Evolutionary conservation across 1,284 basidiomycete genomes (phyloP), one percentile per base, ranked within the genome.

Genomic region (Inonotus hispidus): DNA sequence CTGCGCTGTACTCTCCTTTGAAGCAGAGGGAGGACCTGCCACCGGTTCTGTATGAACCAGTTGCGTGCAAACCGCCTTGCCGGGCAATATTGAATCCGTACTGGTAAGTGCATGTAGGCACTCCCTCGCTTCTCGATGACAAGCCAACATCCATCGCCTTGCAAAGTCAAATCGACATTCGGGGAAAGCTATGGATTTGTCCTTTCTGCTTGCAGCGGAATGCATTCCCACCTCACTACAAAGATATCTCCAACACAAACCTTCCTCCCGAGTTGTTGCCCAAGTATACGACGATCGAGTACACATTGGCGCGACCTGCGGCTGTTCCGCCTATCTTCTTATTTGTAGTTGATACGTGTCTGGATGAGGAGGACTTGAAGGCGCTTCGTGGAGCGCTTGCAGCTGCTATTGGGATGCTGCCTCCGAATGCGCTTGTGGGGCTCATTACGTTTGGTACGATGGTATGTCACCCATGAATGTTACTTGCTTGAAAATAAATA

Each of bases 251-350:
- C 63, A 93, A 91, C 77, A 96, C 93, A 66, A 98, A 98, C 75
- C 83, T 98, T 25, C 96, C 96, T 50, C 91, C 95, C 21, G 96
- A 99, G 75, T 83, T 99, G 29, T 75, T 98, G 49, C 95, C 96
- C 71, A 97, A 98, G 77, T 98, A 98, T 82, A 98, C 96, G 52
- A 99, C 96, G 16, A 98, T 99, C 77, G 96, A 99, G 78, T 98
- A 99, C 79, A 98, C 95, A 10, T 88, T 99, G 56, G 84, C 90
- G 46, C 87, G 96, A 59, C 90, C 93, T 11, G 93, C 90, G 10
- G 93, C 90, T 68, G 89, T 97, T 58, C 95, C 95, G 0, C 96
- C 97, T 62, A 84, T 98, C 74, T 98, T 99, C 81, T 81, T 99
- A 59, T 98, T 95, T 71, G 95, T 98, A 54, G 90, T 99, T 58